These are phyloP conservation scores for Acacia crassicarpa DNA, from an alignment of 306 rosid species.

Conservation along the genomic window DNA sequence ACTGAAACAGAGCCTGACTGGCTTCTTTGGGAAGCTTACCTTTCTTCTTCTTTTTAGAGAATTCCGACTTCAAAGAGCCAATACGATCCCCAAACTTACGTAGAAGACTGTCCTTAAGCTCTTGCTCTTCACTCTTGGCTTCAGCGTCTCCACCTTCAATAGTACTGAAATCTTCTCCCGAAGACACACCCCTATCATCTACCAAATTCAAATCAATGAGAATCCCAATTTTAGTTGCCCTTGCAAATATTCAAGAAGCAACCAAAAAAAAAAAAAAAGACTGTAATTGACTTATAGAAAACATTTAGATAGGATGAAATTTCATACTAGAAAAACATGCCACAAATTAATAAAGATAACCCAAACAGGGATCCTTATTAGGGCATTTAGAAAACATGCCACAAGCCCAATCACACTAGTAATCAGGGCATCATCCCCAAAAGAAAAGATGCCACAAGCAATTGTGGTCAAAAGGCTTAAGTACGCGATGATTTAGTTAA, in stretches of 20 bases:
- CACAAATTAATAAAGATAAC: no score
- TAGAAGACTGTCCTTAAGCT: constrained; percentile 77
- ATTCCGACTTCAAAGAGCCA: constrained; percentile 73
- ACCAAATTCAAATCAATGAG: background rate
- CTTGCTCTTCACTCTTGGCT: constrained; percentile 58
- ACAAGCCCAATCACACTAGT: no score
- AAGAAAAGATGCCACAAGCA: background rate
- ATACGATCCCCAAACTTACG: constrained; percentile 88
- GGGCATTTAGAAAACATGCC: no score
- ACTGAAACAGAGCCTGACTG: constrained; percentile 70
- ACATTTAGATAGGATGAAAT: no score
- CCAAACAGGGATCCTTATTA: no score
- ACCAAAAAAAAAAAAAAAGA: no score
- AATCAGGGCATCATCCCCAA: no score
- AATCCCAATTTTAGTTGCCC: no score
- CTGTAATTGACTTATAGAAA: no score
- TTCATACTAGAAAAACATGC: no score
- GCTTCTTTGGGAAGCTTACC: constrained; percentile 97
- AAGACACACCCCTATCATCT: constrained; percentile 80
- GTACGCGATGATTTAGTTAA: background rate
- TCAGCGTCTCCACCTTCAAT: constrained; percentile 67
- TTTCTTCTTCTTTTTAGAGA: constrained; percentile 88
- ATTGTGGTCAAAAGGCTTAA: background rate
- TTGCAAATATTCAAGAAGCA: no score
- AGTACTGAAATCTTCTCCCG: constrained; percentile 72